Evolutionary conservation across 139 green algal species (phyloP).

Genomic region (Nannochloris sp.): DNA sequence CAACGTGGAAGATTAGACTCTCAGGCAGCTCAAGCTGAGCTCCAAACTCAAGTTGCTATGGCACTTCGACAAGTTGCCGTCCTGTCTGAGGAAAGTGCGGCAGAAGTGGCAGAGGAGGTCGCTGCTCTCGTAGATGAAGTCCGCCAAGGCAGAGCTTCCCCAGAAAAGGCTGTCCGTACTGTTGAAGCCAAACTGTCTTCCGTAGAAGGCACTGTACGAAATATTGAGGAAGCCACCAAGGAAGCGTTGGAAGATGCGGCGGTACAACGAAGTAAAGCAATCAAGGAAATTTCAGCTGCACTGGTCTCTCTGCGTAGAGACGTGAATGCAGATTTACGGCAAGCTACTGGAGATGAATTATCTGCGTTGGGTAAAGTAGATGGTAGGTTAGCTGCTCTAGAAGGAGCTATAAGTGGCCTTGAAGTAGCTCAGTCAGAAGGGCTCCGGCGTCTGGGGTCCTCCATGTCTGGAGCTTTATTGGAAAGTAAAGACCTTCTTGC

Average conservation of each 20-base stretch:
- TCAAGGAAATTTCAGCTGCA: slow-evolving; percentile 1
- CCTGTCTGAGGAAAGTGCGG: slow-evolving; percentile 9
- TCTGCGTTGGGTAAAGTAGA: slow-evolving; percentile 20
- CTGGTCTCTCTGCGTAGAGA: not conserved
- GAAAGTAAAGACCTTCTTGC: slow-evolving; percentile 11
- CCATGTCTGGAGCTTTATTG: slow-evolving; percentile 8
- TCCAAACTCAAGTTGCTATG: not conserved
- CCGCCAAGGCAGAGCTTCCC: not conserved
- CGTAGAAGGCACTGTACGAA: slow-evolving; percentile 28
- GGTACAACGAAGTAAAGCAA: not conserved
- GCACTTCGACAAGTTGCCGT: not conserved
- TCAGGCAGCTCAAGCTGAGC: not conserved
- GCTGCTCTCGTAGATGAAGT: not conserved
- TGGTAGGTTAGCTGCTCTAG: slow-evolving; percentile 15
- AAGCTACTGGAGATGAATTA: not conserved
- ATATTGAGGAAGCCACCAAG: not conserved
- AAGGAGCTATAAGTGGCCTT: slow-evolving; percentile 18
- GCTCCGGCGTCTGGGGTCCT: not conserved
- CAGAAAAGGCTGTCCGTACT: slow-evolving; percentile 3
- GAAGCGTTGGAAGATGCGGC: slow-evolving; percentile 9
- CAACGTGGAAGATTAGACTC: slow-evolving; percentile 17
- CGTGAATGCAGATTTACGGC: not conserved
- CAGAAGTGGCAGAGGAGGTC: slow-evolving; percentile 20
- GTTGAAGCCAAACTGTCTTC: slow-evolving; percentile 40
- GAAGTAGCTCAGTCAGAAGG: slow-evolving; percentile 14